Evolutionary conservation across 306 rosid species (phyloP), one percentile per base, ranked within the genome.

Genomic region (Quercus robur): DNA sequence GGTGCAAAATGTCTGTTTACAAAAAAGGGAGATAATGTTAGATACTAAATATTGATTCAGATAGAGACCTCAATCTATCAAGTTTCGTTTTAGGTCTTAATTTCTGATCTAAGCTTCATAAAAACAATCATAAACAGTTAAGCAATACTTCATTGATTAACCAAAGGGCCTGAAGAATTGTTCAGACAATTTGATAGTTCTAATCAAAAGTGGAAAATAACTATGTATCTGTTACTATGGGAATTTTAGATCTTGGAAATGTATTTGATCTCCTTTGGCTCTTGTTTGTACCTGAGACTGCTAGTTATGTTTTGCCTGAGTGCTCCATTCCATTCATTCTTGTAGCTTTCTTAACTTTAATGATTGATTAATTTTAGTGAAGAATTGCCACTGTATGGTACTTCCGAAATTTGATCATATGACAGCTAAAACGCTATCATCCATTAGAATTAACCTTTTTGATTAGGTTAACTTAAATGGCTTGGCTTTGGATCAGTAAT

Each of bases 21-120:
- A 23, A 49, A 71, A 55, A 73, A 70, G 26, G 73, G 49, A 56
- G 51, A 70, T 31, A 23, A 75, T 64, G 68, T 54, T 71, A 71
- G 44, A 63, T 64, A 14, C 25, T 38, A 49, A 31, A 26, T 21
- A 63, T 13, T 6, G 30, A 19, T 63, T 63, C 30, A 20, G 26
- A 15, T 41, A 19, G 28, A 46, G 30, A 2, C 54, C 44, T 4
- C 41, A 13, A 7, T 66, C 46, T 18, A 56, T 75, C 28, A 54
- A 70, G 61, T 70, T 23, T 13, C 18, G 30, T 56, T 35, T 17
- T 38, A 57, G 56, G 56, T 20, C 35, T 33, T 20, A 33, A 20
- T 38, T 56, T 76, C 58, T 57, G 63, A 57, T 11, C 20, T 30
- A 9, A 66, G 10, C 12, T 5, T 66, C 35, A 33, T 30, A 18